Conservation (phyloP, 805 yeast genomes). For the Blastobotrys parvus region DNA sequence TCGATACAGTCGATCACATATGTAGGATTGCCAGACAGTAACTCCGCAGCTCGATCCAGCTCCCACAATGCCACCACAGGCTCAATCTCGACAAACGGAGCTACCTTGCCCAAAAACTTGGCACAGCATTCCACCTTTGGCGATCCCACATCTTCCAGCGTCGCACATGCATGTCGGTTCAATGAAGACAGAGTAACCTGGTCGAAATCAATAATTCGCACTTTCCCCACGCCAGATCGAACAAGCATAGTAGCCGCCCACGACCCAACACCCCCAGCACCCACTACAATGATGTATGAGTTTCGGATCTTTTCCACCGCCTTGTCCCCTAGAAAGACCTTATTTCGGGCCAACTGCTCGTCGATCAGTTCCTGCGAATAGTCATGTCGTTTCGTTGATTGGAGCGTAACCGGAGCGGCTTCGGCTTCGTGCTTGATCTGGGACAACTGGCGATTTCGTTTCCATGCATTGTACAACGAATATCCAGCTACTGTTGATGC, state of each 20-base stretch:
- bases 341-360: slow-evolving; percentile 90
- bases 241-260: slow-evolving; percentile 72
- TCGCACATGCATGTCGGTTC: slow-evolving; percentile 93
- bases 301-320: slow-evolving; percentile 69
- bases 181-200: slow-evolving; percentile 89
- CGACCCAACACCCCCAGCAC: slow-evolving; percentile 98
- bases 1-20: slow-evolving; percentile 93
- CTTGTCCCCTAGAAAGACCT: slow-evolving; percentile 81
- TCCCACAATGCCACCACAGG: slow-evolving; percentile 72
- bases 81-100: slow-evolving; percentile 92
- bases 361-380: slow-evolving; percentile 66
- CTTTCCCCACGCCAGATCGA: slow-evolving; percentile 76
- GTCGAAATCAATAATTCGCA: slow-evolving; percentile 86
- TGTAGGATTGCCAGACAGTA: slow-evolving; percentile 55
- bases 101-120: slow-evolving; percentile 57
- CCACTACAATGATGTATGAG: slow-evolving; percentile 69
- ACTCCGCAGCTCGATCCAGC: slow-evolving; percentile 43
- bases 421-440: background rate
- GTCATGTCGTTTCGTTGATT: too few species aligned
- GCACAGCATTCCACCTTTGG: slow-evolving; percentile 79
- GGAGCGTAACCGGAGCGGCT: background rate
- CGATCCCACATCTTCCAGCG: slow-evolving; percentile 83
- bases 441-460: background rate
- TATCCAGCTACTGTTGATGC: slow-evolving; percentile 2
- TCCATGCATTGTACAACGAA: background rate